Percentiles rank a stretch among this genome's conserved stretches.
These are phyloP conservation scores for Zygoascus flipseniorum DNA, from an alignment of 805 yeast genomes.

Conservation along the genomic window DNA sequence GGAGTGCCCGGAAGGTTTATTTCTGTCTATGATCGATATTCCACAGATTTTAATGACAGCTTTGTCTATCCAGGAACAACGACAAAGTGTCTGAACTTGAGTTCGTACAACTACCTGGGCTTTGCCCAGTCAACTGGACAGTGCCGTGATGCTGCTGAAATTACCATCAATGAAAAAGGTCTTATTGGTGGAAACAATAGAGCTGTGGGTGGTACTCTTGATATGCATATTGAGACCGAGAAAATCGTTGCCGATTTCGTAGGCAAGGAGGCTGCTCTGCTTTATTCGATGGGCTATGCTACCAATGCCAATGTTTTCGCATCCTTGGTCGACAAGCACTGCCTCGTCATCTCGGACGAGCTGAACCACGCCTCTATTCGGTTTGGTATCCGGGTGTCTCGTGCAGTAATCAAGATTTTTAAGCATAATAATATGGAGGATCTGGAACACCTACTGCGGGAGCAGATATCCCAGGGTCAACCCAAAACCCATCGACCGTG, in stretches of 20 bases:
- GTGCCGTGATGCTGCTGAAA: conserved; percentile 74
- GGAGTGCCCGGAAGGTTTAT: conserved; percentile 96
- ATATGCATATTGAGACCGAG: conserved; percentile 69
- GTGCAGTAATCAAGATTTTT: conserved; percentile 86
- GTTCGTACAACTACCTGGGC: conserved; percentile 91
- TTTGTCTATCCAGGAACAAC: conserved; percentile 71
- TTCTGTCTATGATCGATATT: conserved; percentile 67
- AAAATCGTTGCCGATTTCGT: conserved; percentile 70
- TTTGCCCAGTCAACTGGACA: conserved; percentile 92
- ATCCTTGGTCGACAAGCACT: conserved; percentile 74
- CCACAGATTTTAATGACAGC: conserved; percentile 54
- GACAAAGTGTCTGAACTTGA: conserved; percentile 71
- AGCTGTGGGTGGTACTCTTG: conserved; percentile 63
- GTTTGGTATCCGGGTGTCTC: conserved; percentile 86
- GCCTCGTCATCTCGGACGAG: conserved; percentile 88
- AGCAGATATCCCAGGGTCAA: conserved; percentile 87
- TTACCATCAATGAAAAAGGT: conserved; percentile 60
- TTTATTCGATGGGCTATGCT: conserved; percentile 92
- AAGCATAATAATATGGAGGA: conserved; percentile 84
- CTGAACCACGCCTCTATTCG: conserved; percentile 93
- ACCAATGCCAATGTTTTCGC: conserved; percentile 87
- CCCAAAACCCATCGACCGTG: conserved; percentile 95
- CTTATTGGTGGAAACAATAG: conserved; percentile 74
- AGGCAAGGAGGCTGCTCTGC: conserved; percentile 80
- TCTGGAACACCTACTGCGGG: conserved; percentile 69